phyloP scores from a whole-genome alignment of 129 eudicot species.

The Arctium minus region DNA sequence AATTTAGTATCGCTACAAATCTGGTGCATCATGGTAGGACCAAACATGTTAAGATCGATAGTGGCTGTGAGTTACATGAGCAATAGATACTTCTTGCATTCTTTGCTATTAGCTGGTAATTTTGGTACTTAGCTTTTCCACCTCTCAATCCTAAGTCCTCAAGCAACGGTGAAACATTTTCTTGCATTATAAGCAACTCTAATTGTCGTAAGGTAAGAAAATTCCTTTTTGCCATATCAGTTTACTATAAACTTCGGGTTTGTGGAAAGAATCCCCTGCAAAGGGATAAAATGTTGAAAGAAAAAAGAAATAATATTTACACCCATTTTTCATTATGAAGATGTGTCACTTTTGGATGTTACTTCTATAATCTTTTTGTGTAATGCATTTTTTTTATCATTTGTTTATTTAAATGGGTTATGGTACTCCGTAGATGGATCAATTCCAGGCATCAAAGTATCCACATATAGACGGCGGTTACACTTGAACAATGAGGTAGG shows the following conservation, averaged over 20 bases:
- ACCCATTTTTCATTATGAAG: too few relatives aligned
- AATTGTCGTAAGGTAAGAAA: too few relatives aligned
- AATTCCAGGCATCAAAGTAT: conserved; percentile 83
- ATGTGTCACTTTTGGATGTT: background rate
- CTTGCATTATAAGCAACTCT: too few relatives aligned
- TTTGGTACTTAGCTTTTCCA: background rate
- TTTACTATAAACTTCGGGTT: background rate
- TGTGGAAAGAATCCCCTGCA: background rate
- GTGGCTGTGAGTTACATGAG: background rate
- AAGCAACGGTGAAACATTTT: background rate
- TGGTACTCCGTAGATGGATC: conserved; percentile 65
- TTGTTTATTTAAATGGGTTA: conserved; percentile 15
- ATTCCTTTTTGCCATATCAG: too few relatives aligned
- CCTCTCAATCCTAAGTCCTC: background rate
- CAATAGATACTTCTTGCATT: background rate
- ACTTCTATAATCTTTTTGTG: background rate
- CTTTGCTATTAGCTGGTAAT: background rate
- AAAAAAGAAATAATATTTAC: too few relatives aligned
- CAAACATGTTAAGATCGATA: too few relatives aligned
- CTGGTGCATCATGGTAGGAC: too few relatives aligned
- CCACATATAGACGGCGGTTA: conserved; percentile 79
- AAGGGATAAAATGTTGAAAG: background rate
- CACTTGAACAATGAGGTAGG: conserved; percentile 52
- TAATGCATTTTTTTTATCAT: background rate
- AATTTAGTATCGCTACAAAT: too few relatives aligned